Conservation (phyloP, 371 early-diverging fungal genomes). For the Synchytrium microbalum region DNA sequence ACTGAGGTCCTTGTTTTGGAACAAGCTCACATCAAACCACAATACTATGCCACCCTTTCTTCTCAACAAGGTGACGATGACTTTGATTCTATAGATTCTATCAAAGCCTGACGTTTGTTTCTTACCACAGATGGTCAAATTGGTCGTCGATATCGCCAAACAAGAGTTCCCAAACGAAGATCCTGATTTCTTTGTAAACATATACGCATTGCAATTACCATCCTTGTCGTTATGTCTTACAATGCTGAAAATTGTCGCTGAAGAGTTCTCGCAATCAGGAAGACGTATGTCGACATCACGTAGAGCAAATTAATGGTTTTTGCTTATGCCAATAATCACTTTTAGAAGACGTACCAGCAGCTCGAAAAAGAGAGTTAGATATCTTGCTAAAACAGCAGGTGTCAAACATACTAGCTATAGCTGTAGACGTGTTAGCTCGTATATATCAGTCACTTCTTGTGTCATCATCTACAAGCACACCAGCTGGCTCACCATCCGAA, state of each 20-base stretch:
- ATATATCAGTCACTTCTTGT: background rate
- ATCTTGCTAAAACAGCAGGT: background rate
- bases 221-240: background rate
- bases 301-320: no score
- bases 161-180: background rate
- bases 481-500: background rate
- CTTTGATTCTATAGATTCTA: no score
- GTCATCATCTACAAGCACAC: background rate
- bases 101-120: no score
- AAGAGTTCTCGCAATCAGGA: constrained; percentile 2
- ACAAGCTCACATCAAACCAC: background rate
- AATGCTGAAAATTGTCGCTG: background rate
- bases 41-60: constrained; percentile 1
- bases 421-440: background rate
- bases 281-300: background rate
- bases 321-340: no score
- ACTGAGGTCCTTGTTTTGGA: background rate
- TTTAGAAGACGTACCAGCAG: constrained; percentile 1
- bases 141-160: constrained; percentile 3
- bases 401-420: background rate
- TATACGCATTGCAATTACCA: background rate
- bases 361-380: background rate
- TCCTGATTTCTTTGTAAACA: background rate
- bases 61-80: constrained; percentile 1
- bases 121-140: background rate